Conservation (phyloP, 78 protist species). For the Planoprotostelium fungivorum region DNA sequence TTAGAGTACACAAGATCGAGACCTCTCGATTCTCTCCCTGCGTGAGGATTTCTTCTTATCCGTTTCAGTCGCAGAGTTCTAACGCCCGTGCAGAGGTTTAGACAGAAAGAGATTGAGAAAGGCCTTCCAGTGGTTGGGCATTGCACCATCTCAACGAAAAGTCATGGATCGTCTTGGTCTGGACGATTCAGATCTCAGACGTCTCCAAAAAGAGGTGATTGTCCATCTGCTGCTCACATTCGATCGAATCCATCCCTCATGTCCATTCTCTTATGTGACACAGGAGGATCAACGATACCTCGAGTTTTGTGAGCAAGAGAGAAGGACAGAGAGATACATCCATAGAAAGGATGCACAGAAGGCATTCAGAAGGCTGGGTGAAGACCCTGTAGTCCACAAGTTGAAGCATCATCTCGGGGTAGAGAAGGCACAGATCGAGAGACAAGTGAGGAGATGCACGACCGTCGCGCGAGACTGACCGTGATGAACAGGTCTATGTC, state of each 20-base stretch:
- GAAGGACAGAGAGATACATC: neutral
- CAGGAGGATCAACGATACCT: neutral
- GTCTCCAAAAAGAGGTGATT: neutral
- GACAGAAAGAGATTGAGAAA: neutral
- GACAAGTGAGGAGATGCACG: no score
- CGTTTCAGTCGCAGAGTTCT: neutral
- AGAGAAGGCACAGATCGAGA: neutral
- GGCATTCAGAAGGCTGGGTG: neutral
- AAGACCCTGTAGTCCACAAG: neutral
- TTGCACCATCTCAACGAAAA: neutral
- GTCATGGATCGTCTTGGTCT: neutral
- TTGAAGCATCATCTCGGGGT: neutral
- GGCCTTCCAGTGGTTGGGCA: neutral
- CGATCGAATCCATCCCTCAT: no score
- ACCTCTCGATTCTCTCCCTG: neutral
- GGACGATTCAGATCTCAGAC: neutral
- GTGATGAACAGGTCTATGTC: no score
- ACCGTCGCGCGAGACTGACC: no score
- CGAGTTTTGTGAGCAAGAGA: neutral
- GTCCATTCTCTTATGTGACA: no score
- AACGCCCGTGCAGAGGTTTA: no score
- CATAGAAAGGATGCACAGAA: neutral
- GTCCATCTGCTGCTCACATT: no score
- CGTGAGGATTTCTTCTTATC: neutral
- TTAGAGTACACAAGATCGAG: neutral